These are phyloP conservation scores for Stephania cephalantha DNA, from an alignment of 164 flowering plant species.

Conservation along the genomic window DNA sequence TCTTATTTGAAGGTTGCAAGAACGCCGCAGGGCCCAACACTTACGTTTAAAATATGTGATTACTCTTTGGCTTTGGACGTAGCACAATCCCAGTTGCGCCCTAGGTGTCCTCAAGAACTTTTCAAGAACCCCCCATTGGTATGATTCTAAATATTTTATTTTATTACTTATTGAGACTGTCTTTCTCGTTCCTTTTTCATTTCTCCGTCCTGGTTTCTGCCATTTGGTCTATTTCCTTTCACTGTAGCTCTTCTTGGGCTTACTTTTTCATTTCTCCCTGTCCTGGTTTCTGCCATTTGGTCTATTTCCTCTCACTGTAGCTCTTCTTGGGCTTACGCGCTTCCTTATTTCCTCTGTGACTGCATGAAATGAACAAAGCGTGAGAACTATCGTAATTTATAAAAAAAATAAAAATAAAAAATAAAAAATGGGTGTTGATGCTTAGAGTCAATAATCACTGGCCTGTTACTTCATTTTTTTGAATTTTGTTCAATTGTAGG, in stretches of 20 bases:
- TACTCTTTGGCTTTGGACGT: conserved; percentile 80
- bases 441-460: not conserved
- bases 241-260: not conserved
- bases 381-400: not conserved
- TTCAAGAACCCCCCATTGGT: conserved; percentile 86
- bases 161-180: not conserved
- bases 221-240: not conserved
- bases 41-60: conserved; percentile 76
- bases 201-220: not conserved
- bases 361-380: not conserved
- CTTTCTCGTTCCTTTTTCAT: not conserved
- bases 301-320: not conserved
- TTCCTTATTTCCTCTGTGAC: not conserved
- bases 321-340: not conserved
- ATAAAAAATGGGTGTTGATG: not conserved
- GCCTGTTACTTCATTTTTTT: not conserved
- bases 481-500: not conserved
- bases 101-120: conserved; percentile 83
- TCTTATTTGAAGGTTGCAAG: conserved; percentile 82
- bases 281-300: not conserved
- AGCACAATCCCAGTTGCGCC: conserved; percentile 75
- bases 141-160: conserved; percentile 6
- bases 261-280: not conserved
- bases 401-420: not conserved
- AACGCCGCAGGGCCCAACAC: conserved; percentile 94